Evolutionary conservation across 2,329 filamentous ascomycete genomes (phyloP), one percentile per base, ranked within the genome.

Genomic region (Xylaria sp.): DNA sequence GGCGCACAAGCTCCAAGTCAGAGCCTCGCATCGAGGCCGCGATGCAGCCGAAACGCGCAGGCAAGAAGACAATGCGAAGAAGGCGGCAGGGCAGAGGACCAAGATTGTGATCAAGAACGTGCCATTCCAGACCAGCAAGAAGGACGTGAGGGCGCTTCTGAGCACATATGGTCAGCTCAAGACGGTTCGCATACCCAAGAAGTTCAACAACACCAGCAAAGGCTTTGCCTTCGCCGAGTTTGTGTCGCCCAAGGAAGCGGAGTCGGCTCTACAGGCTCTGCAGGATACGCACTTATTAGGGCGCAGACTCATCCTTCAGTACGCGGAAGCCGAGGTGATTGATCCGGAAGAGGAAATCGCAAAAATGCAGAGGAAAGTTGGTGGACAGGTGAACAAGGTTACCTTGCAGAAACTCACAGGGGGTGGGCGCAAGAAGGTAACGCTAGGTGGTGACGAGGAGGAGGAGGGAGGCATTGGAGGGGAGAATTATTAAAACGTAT

Each of bases 21-120:
- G 91, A 73, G 85, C 89, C 41, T 96, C 92, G 6, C 91, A 97
- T 76, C 92, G 88, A 72, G 91, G 89, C 18, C 80, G 87, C 53
- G 92, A 97, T 74, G 91, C 91, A 17, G 92, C 90, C 1, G 91
- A 96, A 70, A 90, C 96, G 74, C 85, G 90, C 62, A 86, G 89
- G 60, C 88, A 88, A 63, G 88, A 93, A 62, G 92, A 97, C 68
- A 85, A 83, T 61, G 86, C 88, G 46, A 95, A 92, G 80, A 95
- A 93, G 73, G 76, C 84, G 46, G 86, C 90, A 20, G 83, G 83
- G 16, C 85, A 87, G 69, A 84, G 86, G 63, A 97, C 92, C 44
- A 97, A 97, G 81, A 89, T 99, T 69, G 88, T 97, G 74, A 89
- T 99, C 78, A 99, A 97, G 80, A 99, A 99, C 78, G 77, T 99